phyloP scores from a whole-genome alignment of 2,329 filamentous ascomycete species.

The Rutstroemia sp. region DNA sequence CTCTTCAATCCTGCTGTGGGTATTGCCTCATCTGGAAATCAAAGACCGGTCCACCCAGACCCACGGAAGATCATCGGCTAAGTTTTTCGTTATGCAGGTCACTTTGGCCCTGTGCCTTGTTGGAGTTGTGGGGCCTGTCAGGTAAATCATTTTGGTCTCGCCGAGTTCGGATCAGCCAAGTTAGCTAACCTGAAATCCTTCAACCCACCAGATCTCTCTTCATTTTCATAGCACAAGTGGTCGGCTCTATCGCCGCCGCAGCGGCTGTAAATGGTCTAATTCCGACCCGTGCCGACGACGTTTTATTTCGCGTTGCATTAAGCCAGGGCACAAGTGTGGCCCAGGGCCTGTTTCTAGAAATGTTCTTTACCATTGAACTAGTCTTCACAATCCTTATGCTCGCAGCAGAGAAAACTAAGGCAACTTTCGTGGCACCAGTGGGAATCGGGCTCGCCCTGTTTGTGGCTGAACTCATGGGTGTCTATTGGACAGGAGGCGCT shows the following conservation, averaged over 20 bases:
- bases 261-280: background rate
- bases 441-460: slow-evolving; percentile 41
- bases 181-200: too few species aligned
- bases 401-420: slow-evolving; percentile 17
- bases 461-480: slow-evolving; percentile 31
- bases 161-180: too few species aligned
- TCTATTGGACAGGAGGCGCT: slow-evolving; percentile 41
- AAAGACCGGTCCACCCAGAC: slow-evolving; percentile 21
- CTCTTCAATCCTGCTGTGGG: slow-evolving; percentile 31
- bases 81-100: too few species aligned
- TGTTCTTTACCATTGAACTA: slow-evolving; percentile 38
- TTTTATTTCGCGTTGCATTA: background rate
- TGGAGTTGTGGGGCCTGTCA: too few species aligned
- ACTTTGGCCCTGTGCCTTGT: too few species aligned
- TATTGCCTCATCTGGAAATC: slow-evolving; percentile 23
- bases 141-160: too few species aligned
- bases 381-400: slow-evolving; percentile 43
- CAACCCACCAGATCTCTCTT: slow-evolving; percentile 19
- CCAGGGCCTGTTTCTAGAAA: slow-evolving; percentile 40
- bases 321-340: background rate
- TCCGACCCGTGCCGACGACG: background rate
- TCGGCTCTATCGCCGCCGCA: background rate
- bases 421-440: slow-evolving; percentile 40
- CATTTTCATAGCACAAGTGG: slow-evolving; percentile 22
- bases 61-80: slow-evolving; percentile 19